Base-by-base conservation (phyloP, 305 asterid species). In the Andrographis paniculata region DNA sequence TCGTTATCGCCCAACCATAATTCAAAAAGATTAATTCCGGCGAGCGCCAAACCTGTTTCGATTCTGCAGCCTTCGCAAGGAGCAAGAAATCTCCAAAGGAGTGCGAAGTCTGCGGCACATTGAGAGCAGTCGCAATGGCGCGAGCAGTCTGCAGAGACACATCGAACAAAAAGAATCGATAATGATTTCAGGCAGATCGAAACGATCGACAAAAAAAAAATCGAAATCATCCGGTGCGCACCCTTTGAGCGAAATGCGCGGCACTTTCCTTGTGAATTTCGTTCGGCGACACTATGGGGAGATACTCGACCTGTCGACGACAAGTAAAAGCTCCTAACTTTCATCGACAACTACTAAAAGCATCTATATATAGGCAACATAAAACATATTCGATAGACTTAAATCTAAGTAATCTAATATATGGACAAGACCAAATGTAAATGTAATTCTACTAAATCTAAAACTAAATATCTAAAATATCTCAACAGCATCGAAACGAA, bases 251-350 rank as follows among this genome's bases (percentile, higher is more conserved):
- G 53, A 84, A 79, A 54, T 65, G 75, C 53, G 38, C 42, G 19
- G 95, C 86, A 47, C 57, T 87, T 75, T 92, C 97, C 73, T 84
- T 87, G 68, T 70, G 68, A 56, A 70, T 74, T 55, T 84, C 93
- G 40, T 61, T 65, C 53, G 99, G 93, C n/a, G 63, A 71, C 36
- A 84, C 73, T 20, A 79, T 59, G n/a, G 99, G 99, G 67, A 92
- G 99, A 76, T 92, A 92, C 71, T 92, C 99, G 43, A 92, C 77
- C 96, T 91, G 77, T 15, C 37, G 43, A 20, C 50, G 36, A 36
- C 13, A 51, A 20, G 50, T n/a, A n/a, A n/a, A n/a, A n/a, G n/a
- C n/a, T n/a, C n/a, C n/a, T n/a, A n/a, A n/a, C n/a, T n/a, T n/a
- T n/a, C n/a, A n/a, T n/a, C n/a, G n/a, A n/a, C n/a, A n/a, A n/a